Percentiles rank a stretch among this genome's conserved stretches.
Conservation (phyloP, 1,284 basidiomycete genomes). For the Irpex rosettiformis region DNA sequence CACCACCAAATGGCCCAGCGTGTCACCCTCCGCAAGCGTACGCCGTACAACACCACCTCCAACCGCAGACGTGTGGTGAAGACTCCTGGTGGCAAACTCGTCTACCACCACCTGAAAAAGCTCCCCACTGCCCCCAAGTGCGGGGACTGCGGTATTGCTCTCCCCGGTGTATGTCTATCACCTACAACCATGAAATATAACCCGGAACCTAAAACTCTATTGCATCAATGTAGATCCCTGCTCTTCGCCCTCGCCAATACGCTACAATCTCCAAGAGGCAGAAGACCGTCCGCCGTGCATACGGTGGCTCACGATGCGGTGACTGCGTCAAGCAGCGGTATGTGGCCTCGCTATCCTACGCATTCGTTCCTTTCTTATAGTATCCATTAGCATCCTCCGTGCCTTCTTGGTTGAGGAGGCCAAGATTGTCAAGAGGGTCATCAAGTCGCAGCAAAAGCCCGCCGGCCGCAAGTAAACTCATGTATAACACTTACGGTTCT, state of each 20-base stretch:
- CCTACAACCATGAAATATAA: background rate
- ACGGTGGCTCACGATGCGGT: conserved; percentile 94
- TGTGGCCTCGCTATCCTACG: conserved; percentile 27
- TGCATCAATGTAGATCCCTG: conserved; percentile 72
- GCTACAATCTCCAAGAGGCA: conserved; percentile 93
- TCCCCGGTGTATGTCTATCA: conserved; percentile 78
- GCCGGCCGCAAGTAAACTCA: conserved; percentile 31
- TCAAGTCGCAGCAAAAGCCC: conserved; percentile 79
- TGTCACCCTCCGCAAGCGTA: conserved; percentile 98
- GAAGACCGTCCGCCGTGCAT: conserved; percentile 92
- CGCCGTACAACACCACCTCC: conserved; percentile 98
- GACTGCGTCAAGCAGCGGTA: conserved; percentile 90
- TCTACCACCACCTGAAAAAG: conserved; percentile 91
- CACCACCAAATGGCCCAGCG: conserved; percentile 89
- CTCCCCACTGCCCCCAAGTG: conserved; percentile 89
- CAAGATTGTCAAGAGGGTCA: conserved; percentile 99
- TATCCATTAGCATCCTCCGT: conserved; percentile 79
- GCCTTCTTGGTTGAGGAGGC: conserved; percentile 99
- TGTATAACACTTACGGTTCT: conserved; percentile 5
- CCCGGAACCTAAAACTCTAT: background rate
- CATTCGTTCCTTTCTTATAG: conserved; percentile 1
- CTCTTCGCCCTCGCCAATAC: conserved; percentile 90
- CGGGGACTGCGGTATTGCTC: conserved; percentile 91
- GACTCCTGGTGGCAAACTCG: conserved; percentile 92
- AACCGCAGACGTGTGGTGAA: conserved; percentile 95